A percentile compares a stretch with the other conserved stretches of the same genome.
These are phyloP conservation scores for Salix purpurea DNA, from an alignment of 345 rosid species.

Conservation along the genomic window DNA sequence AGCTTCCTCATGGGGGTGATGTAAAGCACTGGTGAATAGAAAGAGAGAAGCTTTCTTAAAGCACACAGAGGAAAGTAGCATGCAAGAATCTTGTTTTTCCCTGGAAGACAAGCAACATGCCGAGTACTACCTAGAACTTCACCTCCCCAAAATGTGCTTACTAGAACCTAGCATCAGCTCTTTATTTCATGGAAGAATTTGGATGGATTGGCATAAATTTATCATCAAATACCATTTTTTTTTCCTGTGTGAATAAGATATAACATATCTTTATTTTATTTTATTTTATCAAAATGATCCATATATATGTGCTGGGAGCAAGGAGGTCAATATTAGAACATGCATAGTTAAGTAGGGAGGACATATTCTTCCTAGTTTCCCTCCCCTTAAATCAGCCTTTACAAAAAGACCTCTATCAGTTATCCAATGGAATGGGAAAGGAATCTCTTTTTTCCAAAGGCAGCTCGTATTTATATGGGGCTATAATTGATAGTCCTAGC, in stretches of 20 bases:
- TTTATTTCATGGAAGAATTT: not conserved
- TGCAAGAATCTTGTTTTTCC: conserved; percentile 30
- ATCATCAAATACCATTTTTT: not conserved
- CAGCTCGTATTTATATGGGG: conserved; percentile 3
- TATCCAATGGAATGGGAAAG: conserved; percentile 12
- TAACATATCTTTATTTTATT: not conserved
- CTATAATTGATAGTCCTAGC: not conserved
- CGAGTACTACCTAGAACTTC: conserved; percentile 3
- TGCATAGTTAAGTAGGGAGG: not conserved
- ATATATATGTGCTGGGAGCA: not conserved
- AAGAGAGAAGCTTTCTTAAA: conserved; percentile 6
- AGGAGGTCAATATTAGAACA: not conserved
- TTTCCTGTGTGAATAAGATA: not conserved
- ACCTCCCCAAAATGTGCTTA: not conserved
- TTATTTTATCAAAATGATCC: not conserved
- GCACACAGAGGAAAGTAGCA: not conserved
- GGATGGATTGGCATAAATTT: not conserved
- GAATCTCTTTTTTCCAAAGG: conserved; percentile 14
- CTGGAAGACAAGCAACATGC: conserved; percentile 17
- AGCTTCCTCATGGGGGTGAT: conserved; percentile 18
- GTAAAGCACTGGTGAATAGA: conserved; percentile 9
- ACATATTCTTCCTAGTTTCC: conserved; percentile 12
- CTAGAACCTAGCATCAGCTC: not conserved
- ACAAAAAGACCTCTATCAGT: not conserved
- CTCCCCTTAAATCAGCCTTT: not conserved